A percentile compares a stretch with the other conserved stretches of the same genome.
phyloP scores from a whole-genome alignment of 1,284 basidiomycete genomes.

The Cutaneotrichosporon dermatis region DNA sequence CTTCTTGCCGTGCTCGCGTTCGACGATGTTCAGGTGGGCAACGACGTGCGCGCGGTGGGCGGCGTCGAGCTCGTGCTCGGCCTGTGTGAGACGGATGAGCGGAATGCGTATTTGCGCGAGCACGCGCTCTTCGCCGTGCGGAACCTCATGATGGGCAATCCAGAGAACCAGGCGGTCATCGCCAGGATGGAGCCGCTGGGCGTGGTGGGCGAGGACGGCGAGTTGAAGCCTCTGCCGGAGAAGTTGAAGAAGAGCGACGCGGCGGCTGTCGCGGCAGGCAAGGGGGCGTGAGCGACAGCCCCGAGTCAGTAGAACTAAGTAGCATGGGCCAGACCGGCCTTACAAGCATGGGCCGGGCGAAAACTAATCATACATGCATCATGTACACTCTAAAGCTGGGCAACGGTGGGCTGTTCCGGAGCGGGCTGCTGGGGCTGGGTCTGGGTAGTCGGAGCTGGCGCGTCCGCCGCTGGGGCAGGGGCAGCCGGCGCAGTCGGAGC shows the following conservation, averaged over 20 bases:
- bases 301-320: not conserved
- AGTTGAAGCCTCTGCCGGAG: conserved; percentile 52
- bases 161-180: conserved; percentile 73
- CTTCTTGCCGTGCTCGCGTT: conserved; percentile 69
- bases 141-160: conserved; percentile 69
- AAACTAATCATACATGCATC: conserved; percentile 7
- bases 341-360: not conserved
- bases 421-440: not conserved
- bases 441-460: not conserved
- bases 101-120: conserved; percentile 83
- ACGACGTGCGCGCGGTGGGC: conserved; percentile 62
- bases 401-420: conserved; percentile 5
- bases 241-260: conserved; percentile 31
- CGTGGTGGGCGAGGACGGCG: conserved; percentile 57
- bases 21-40: conserved; percentile 62
- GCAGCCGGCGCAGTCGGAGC: not conserved
- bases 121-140: conserved; percentile 79
- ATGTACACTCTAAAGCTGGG: conserved; percentile 12
- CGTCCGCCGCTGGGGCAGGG: not conserved
- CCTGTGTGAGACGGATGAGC: conserved; percentile 79
- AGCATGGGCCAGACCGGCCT: not conserved
- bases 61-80: conserved; percentile 77
- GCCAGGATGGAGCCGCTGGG: conserved; percentile 61
- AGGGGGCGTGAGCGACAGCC: not conserved
- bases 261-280: not conserved